Conservation (phyloP, 768 basidiomycete genomes). For the Chalciporus chontae region DNA sequence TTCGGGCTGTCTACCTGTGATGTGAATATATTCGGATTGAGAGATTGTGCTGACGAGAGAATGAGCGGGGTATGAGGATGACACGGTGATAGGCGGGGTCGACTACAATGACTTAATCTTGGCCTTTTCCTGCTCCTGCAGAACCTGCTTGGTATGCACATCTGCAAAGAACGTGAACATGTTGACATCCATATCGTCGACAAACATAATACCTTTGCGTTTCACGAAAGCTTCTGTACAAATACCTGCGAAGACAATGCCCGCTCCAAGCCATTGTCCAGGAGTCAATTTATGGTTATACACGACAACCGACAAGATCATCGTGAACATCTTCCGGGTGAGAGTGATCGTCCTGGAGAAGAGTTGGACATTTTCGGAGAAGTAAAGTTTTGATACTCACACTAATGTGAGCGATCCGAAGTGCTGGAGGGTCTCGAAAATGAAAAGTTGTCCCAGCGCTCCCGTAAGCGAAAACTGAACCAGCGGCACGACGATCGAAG, state of each 20-base stretch:
- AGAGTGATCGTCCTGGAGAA: conserved; percentile 81
- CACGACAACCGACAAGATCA: conserved; percentile 90
- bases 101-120: conserved; percentile 72
- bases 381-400: conserved; percentile 43
- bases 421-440: conserved; percentile 92
- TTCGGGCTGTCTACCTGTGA: conserved; percentile 10
- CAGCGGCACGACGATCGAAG: conserved; percentile 67
- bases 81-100: neutral
- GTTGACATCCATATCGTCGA: neutral
- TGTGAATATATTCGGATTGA: conserved; percentile 15
- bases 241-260: conserved; percentile 91
- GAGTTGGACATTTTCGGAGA: conserved; percentile 6
- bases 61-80: conserved; percentile 11
- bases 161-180: conserved; percentile 41
- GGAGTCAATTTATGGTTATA: conserved; percentile 81
- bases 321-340: conserved; percentile 95
- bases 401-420: conserved; percentile 88
- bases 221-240: conserved; percentile 92
- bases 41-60: neutral
- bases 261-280: conserved; percentile 94
- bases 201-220: conserved; percentile 59
- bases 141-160: conserved; percentile 74
- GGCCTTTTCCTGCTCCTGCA: conserved; percentile 82
- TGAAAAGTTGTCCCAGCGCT: conserved; percentile 94
- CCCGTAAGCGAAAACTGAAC: conserved; percentile 86